These are phyloP conservation scores for Angophora floribunda DNA, from an alignment of 345 rosid genomes.

Conservation along the genomic window DNA sequence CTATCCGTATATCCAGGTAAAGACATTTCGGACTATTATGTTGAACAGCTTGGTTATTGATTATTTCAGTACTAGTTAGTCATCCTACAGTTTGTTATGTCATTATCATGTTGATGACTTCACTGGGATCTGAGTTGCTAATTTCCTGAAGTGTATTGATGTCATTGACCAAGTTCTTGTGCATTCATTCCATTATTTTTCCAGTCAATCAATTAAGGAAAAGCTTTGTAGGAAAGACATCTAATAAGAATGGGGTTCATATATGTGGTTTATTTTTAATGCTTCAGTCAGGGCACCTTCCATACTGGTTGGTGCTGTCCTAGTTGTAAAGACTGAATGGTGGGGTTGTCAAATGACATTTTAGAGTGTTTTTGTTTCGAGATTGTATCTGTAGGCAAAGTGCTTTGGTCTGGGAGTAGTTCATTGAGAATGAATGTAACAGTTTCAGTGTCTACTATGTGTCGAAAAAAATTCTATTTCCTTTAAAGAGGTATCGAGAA, in stretches of 20 bases:
- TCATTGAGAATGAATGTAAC: neutral
- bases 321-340: neutral
- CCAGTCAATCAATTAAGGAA: neutral
- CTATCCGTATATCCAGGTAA: constrained; percentile 96
- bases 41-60: neutral
- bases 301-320: neutral
- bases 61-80: neutral
- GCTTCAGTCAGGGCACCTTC: neutral
- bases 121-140: neutral
- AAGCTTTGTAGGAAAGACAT: neutral
- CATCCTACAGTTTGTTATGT: neutral
- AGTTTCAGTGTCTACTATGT: neutral
- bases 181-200: neutral
- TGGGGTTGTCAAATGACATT: neutral
- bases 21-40: neutral
- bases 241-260: neutral
- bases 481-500: neutral
- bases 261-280: neutral
- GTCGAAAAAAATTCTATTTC: neutral
- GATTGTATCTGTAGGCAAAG: neutral
- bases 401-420: neutral
- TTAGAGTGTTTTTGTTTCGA: neutral
- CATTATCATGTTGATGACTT: neutral
- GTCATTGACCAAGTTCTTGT: neutral
- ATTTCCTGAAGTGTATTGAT: neutral